Base-by-base conservation (phyloP, 495 filamentous ascomycete genomes). In the Xylaria palmicola region DNA sequence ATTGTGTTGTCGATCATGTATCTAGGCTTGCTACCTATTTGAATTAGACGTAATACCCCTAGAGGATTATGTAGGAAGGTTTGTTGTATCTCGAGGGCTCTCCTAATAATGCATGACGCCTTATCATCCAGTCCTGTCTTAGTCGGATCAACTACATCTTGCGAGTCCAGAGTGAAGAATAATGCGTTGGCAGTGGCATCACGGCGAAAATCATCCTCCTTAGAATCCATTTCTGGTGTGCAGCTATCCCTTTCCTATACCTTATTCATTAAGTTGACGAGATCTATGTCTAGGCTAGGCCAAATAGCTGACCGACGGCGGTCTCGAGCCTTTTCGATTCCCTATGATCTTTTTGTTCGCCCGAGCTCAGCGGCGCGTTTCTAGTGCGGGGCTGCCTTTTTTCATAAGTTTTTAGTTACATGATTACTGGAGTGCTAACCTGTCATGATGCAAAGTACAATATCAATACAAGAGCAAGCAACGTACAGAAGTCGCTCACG, bases 291-390 rank as follows among this genome's bases (percentile, higher is more conserved):
- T n/a, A 91, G 71, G n/a, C 20, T 19, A 37, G 41, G 2, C 88
- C 88, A 52, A 92, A 81, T 27, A 93, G 82, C 59, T 79, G 87
- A 0, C 83, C 91, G 3, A 86, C 90, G 8, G 86, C 87, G 0
- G 89, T 93, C 72, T 92, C 90, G 36, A 93, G 77, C 70, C 92
- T 88, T 72, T 93, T 93, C 7, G 89, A 92, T 70, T 92, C 92
- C 61, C 92, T 88, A 0, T 89, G 89, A 61, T 93, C 15, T 24
- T 30, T 50, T 52, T 52, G 13, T 41, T 8, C 5, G 39, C 17
- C 12, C n/a, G 41, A 20, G 13, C 4, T n/a, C 13, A 22, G 2
- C 2, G 19, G 22, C n/a, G n/a, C n/a, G n/a, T n/a, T n/a, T n/a
- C n/a, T n/a, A n/a, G n/a, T n/a, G n/a, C n/a, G n/a, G n/a, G n/a